These are phyloP conservation scores for Ogataea salicorniae DNA, from an alignment of 805 yeast species.

Conservation along the genomic window DNA sequence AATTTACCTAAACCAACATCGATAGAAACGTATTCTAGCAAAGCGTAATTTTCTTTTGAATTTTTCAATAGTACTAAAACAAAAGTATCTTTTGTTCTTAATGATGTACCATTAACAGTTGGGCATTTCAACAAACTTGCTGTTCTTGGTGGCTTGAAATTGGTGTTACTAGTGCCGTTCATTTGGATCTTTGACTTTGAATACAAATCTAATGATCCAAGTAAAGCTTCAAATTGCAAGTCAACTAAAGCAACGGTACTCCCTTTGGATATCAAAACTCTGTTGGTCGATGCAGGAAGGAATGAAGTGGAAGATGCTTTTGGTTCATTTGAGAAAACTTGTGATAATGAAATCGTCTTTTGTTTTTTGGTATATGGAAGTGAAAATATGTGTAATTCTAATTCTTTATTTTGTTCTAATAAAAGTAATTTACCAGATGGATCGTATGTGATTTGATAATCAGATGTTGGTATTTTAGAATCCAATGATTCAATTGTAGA, in stretches of 20 bases:
- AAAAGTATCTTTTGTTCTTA: slow-evolving; percentile 36
- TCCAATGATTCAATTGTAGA: slow-evolving; percentile 20
- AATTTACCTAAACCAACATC: slow-evolving; percentile 65
- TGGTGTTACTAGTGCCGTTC: background rate
- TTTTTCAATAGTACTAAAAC: slow-evolving; percentile 38
- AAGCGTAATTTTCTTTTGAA: slow-evolving; percentile 37
- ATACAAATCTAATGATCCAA: slow-evolving; percentile 27
- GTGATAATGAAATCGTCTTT: slow-evolving; percentile 18
- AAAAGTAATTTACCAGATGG: slow-evolving; percentile 27
- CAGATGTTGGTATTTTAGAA: slow-evolving; percentile 6
- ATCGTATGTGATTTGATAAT: slow-evolving; percentile 21
- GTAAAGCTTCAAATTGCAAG: slow-evolving; percentile 37
- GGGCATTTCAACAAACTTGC: slow-evolving; percentile 30
- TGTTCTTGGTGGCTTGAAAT: slow-evolving; percentile 20
- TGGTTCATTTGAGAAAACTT: slow-evolving; percentile 1
- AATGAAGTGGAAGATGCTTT: slow-evolving; percentile 27
- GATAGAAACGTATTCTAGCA: slow-evolving; percentile 41
- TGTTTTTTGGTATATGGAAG: slow-evolving; percentile 31
- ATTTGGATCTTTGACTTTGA: slow-evolving; percentile 21
- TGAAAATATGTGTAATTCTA: slow-evolving; percentile 20
- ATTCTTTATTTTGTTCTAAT: slow-evolving; percentile 14
- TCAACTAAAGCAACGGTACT: slow-evolving; percentile 40
- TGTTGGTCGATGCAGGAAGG: slow-evolving; percentile 37
- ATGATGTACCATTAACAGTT: slow-evolving; percentile 38
- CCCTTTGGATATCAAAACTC: slow-evolving; percentile 40